phyloP scores from a whole-genome alignment of 2,329 filamentous ascomycete species.

The Pseudogymnoascus sp. region DNA sequence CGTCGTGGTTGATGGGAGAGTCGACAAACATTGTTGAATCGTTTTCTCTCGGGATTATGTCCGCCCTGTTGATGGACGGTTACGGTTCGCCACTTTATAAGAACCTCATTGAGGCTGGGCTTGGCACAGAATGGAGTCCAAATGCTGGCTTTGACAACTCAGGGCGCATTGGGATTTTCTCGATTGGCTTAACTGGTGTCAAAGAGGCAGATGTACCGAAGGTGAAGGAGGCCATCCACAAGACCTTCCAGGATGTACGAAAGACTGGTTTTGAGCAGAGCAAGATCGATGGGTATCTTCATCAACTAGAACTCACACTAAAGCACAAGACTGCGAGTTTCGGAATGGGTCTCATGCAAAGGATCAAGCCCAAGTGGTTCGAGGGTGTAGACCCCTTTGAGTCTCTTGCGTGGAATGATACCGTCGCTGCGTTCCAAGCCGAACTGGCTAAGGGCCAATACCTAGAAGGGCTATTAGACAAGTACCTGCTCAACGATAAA shows the following conservation, averaged over 20 bases:
- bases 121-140: slow-evolving; percentile 89
- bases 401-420: slow-evolving; percentile 84
- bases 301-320: slow-evolving; percentile 85
- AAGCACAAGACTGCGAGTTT: slow-evolving; percentile 98
- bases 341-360: slow-evolving; percentile 82
- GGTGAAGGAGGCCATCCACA: slow-evolving; percentile 67
- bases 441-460: slow-evolving; percentile 72
- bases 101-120: slow-evolving; percentile 78
- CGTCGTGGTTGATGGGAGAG: slow-evolving; percentile 87
- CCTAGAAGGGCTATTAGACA: slow-evolving; percentile 77
- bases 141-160: slow-evolving; percentile 88
- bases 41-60: slow-evolving; percentile 77
- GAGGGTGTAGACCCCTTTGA: slow-evolving; percentile 91
- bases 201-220: slow-evolving; percentile 70
- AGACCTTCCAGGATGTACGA: slow-evolving; percentile 63
- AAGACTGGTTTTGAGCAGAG: slow-evolving; percentile 76
- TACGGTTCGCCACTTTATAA: slow-evolving; percentile 93
- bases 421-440: slow-evolving; percentile 73
- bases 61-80: slow-evolving; percentile 80
- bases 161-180: slow-evolving; percentile 74
- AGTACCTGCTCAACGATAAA: slow-evolving; percentile 82
- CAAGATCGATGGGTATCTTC: slow-evolving; percentile 89
- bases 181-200: slow-evolving; percentile 85
- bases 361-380: slow-evolving; percentile 89
- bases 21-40: slow-evolving; percentile 78